phyloP scores from a whole-genome alignment of 345 rosid genomes.

The Nasturtium officinale region DNA sequence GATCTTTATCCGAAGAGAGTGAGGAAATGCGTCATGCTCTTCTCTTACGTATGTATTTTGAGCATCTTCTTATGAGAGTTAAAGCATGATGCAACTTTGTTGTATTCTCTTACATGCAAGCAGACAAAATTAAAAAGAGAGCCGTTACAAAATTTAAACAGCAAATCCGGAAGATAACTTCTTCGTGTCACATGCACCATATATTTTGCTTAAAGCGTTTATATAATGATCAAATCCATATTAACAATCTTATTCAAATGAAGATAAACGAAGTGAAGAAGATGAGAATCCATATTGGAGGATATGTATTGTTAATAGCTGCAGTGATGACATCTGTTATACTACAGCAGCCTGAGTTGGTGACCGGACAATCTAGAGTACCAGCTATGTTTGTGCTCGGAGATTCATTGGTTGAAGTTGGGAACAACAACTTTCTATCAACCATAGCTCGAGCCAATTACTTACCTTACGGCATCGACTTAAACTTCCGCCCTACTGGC shows the following conservation, averaged over 20 bases:
- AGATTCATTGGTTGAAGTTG: constrained; percentile 79
- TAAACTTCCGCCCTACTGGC: constrained; percentile 66
- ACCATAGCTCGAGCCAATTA: constrained; percentile 72
- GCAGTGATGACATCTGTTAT: constrained; percentile 26
- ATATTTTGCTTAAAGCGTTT: constrained; percentile 21
- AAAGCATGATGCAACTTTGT: constrained; percentile 35
- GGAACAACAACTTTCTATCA: constrained; percentile 73
- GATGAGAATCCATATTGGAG: constrained; percentile 19
- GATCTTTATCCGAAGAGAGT: constrained; percentile 26
- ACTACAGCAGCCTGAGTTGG: constrained; percentile 36
- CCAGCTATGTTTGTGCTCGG: constrained; percentile 86
- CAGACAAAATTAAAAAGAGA: constrained; percentile 21
- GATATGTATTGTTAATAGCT: constrained; percentile 27
- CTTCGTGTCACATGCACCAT: constrained; percentile 36
- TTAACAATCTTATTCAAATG: neutral
- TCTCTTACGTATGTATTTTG: constrained; percentile 27
- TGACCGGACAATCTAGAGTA: constrained; percentile 47
- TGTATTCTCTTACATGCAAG: constrained; percentile 27
- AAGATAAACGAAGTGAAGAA: constrained; percentile 7
- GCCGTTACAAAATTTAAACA: constrained; percentile 33
- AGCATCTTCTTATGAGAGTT: constrained; percentile 8
- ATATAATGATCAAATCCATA: constrained; percentile 2
- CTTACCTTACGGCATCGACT: constrained; percentile 84
- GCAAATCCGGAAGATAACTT: constrained; percentile 31
- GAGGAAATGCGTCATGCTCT: constrained; percentile 4